These are phyloP conservation scores for Eremochloa ophiuroides DNA, from an alignment of 176 grass and related monocot genomes.

Conservation along the genomic window DNA sequence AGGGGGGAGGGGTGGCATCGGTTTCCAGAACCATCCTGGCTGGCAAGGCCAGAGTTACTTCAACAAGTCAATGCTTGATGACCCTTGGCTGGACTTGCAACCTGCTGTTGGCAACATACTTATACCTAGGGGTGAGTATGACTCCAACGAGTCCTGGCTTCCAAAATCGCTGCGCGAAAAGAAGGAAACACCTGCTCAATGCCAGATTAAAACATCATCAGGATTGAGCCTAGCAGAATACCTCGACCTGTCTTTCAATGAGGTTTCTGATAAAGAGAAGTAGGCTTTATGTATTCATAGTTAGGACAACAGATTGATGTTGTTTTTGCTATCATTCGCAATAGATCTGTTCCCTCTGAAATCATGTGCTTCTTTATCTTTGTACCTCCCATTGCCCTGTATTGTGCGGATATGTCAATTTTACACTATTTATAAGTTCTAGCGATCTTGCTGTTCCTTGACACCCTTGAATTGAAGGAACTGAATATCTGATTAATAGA, in stretches of 20 bases:
- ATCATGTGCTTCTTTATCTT: background rate
- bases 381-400: background rate
- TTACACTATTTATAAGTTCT: background rate
- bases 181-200: slow-evolving; percentile 24
- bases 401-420: background rate
- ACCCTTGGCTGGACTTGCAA: slow-evolving; percentile 43
- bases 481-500: background rate
- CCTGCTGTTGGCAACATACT: slow-evolving; percentile 51
- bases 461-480: background rate
- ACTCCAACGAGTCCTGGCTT: slow-evolving; percentile 29
- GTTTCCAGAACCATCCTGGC: slow-evolving; percentile 24
- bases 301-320: background rate
- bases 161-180: slow-evolving; percentile 24
- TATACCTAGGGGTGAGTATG: slow-evolving; percentile 2
- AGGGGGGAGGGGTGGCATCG: slow-evolving; percentile 20
- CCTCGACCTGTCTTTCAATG: slow-evolving; percentile 47
- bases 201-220: background rate
- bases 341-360: background rate
- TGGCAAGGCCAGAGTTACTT: slow-evolving; percentile 11
- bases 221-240: slow-evolving; percentile 46
- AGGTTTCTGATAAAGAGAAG: slow-evolving; percentile 17
- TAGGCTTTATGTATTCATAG: background rate
- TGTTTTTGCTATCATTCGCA: background rate
- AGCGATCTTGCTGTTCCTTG: background rate
- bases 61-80: slow-evolving; percentile 40